Evolutionary conservation across 2,329 filamentous ascomycete species (phyloP), one percentile per base, ranked within the genome.

Genomic region (Rhinocladiella mackenziei): DNA sequence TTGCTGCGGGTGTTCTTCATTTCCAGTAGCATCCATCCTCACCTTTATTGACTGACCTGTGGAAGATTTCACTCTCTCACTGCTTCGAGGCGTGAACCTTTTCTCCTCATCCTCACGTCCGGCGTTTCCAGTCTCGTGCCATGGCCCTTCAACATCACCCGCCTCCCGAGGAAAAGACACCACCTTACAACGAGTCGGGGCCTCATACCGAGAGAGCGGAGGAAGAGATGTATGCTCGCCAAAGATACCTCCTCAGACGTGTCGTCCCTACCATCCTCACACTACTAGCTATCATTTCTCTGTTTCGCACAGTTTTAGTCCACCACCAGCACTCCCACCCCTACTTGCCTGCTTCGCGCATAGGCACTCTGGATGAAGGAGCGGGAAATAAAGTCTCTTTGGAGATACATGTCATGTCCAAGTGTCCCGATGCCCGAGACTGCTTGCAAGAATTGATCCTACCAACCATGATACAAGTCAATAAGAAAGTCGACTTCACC

Each of bases 331-430:
- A 47, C 32, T 52, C 51, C 23, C 20, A 43, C 19, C 52, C 54
- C 7, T 34, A 35, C 20, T 11, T 36, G 17, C 23, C 36, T 5
- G n/a, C 20, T 3, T 13, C 15, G n/a, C 10, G 17, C 4, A 7
- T 15, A 9, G 29, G 23, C n/a, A 10, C 15, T 9, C 11, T 25
- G 4, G 36, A 45, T 14, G 37, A 52, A 28, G 50, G 45, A 23
- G 20, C 23, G 4, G 20, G 22, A 34, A 23, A 36, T 34, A 58
- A 48, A 45, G 84, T 97, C 3, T 85, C 88, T 3, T 68, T 98
- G 2, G 92, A 98, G 64, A 86, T 88, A 43, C 91, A 97, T 65
- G 92, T 97, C 58, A 98, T 97, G 83, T 86, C 82, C 69, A 96
- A 97, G 74, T 98, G 92, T 60, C 89, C 91, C 0, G 92, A 98